These are phyloP conservation scores for Yamadazyma diddensiae DNA, from an alignment of 1,139 yeast species.

Conservation along the genomic window DNA sequence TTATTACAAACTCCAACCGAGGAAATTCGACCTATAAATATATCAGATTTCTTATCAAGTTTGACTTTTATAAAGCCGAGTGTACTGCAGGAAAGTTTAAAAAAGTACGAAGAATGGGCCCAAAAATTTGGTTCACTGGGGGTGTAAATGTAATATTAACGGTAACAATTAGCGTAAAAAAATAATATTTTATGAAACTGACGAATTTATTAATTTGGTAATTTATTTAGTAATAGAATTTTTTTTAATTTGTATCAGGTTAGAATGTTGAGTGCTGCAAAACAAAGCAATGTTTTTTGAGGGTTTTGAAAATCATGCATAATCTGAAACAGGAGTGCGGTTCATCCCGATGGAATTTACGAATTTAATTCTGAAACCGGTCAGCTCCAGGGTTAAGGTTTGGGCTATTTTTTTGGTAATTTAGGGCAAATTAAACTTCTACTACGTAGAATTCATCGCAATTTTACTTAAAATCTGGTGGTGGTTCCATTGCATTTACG, in stretches of 20 bases:
- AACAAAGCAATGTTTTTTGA: conserved; percentile 1
- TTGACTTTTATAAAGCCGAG: conserved; percentile 86
- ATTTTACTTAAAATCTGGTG: no score
- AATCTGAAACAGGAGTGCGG: conserved; percentile 2
- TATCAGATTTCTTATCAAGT: conserved; percentile 75
- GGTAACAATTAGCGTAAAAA: not conserved
- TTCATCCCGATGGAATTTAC: conserved; percentile 9
- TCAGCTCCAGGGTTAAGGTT: not conserved
- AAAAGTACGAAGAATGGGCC: conserved; percentile 87
- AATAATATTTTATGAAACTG: no score
- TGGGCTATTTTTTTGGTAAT: no score
- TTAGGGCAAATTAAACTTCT: no score
- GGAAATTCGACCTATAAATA: conserved; percentile 74
- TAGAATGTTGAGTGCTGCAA: not conserved
- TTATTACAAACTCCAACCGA: conserved; percentile 82
- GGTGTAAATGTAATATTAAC: conserved; percentile 55
- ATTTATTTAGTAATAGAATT: no score
- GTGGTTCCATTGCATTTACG: no score
- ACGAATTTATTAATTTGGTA: no score
- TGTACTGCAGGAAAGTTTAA: conserved; percentile 80
- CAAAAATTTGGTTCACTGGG: conserved; percentile 87
- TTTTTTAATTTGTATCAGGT: not conserved
- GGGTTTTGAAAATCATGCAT: conserved; percentile 1
- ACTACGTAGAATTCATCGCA: no score
- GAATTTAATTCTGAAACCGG: conserved; percentile 7